Evolutionary conservation across 2,329 filamentous ascomycete genomes (phyloP), one percentile per base, ranked within the genome.

Genomic region (Calycina marina): DNA sequence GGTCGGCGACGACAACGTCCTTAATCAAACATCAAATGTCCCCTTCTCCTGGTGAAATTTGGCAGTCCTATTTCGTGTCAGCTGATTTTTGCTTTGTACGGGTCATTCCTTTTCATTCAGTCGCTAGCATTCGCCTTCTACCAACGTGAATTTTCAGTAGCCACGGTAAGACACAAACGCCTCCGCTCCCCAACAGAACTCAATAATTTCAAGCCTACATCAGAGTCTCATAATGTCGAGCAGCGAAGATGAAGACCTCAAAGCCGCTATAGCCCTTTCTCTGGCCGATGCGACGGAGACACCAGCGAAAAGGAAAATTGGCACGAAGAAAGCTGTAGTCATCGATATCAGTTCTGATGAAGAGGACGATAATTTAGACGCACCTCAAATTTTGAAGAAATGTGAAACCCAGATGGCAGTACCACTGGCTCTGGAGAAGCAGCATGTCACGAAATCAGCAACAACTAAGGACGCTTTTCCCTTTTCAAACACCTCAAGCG

Each of bases 261-360:
- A 62, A 16, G 60, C 59, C 37, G 73, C 74, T 17, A 73, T 79
- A 36, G 70, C 64, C 11, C 53, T 75, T 16, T 75, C 71, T 6
- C 56, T 75, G 25, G 22, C 38, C 38, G 34, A 42, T 18, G 11
- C 9, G 6, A 26, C 11, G 28, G 18, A 28, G 4, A 29, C 35
- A 11, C 26, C 22, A 29, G 6, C n/a, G 13, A 22, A 22, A n/a
- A 2, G 2, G 8, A 9, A 9, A 9, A 14, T 11, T 6, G 4
- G n/a, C n/a, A 17, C 22, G 10, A 14, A 26, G 47, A 34, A 44
- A 39, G 5, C 22, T 34, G 18, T n/a, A 28, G 39, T 42, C 14
- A 48, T 54, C n/a, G 45, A 50, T 34, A 40, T 57, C 22, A 37
- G 41, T 1, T 49, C 46, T 31, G 52, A 52, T 6, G 52, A 56